Evolutionary conservation across 345 rosid species (phyloP), one percentile per base, ranked within the genome.

Genomic region (Eucalyptus regnans): DNA sequence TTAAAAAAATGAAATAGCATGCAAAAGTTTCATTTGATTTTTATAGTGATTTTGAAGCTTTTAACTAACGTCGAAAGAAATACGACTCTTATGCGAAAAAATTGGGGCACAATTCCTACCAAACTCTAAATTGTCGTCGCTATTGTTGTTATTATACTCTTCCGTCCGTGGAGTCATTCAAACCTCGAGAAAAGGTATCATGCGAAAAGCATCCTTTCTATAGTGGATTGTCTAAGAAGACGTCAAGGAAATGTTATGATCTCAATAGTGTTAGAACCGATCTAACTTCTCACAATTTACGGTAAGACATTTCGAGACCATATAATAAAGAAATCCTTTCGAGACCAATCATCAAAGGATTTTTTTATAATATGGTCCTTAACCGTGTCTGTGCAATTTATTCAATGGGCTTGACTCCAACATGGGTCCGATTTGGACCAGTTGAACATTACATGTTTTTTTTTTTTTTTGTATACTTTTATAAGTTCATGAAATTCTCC

Each of bases 61-160:
- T 52, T 52, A 52, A 20, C 25, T 52, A 52, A 8, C 58, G 18
- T 52, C 9, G 2, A 8, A 52, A 52, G 58, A 52, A 52, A 52
- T 52, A 52, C 12, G 11, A 16, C 4, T 68, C 12, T 68, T 68
- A 68, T 5, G 23, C 43, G 17, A 16, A 68, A 16, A 12, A 17
- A 16, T 16, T 4, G 23, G 10, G 22, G 43, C 79, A 13, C 80
- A 20, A 31, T 33, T 33, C 10, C 23, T 68, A 31, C 22, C 43
- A 10, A 33, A 33, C 80, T 68, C 22, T 16, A 9, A 68, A 68
- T 27, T 12, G 17, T 0, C 0, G 8, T 62, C 0, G 8, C 33
- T 62, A 29, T 12, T 62, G 68, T 27, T 62, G 6, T 62, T 62
- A 29, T 13, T 12, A 62, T 12, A 12, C 4, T 5, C n/a, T 62